Evolutionary conservation across 805 yeast species (phyloP).

Genomic region (Saccharomycopsis fibuligera): DNA sequence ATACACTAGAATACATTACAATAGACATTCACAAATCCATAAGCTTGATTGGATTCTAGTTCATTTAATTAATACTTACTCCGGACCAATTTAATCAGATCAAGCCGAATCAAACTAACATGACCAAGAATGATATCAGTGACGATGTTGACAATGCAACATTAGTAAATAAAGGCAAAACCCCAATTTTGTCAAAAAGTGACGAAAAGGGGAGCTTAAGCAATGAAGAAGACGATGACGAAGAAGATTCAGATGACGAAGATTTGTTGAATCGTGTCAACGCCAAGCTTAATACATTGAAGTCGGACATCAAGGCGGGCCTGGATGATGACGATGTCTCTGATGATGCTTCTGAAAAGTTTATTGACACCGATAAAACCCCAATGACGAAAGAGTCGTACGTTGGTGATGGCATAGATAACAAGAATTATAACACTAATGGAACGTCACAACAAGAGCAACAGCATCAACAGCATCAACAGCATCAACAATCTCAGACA

Average conservation of each 20-base stretch:
- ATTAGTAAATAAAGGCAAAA: constrained; percentile 7
- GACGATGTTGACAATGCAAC: constrained; percentile 1
- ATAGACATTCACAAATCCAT: no score
- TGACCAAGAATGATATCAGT: not conserved
- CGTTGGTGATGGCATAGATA: constrained; percentile 27
- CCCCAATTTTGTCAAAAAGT: not conserved
- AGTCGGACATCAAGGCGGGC: constrained; percentile 51
- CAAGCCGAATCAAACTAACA: no score
- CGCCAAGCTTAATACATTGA: constrained; percentile 15
- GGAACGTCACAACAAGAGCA: not conserved
- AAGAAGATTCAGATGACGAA: constrained; percentile 9
- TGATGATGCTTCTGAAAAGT: constrained; percentile 49
- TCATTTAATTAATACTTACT: no score
- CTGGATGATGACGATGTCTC: constrained; percentile 67
- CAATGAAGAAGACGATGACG: constrained; percentile 4
- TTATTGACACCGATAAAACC: constrained; percentile 39
- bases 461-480: no score
- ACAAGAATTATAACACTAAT: not conserved
- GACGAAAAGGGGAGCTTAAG: not conserved
- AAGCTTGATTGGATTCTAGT: no score
- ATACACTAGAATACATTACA: no score
- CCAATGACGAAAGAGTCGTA: constrained; percentile 44
- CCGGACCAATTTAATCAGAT: no score
- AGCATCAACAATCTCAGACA: no score
- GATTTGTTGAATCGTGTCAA: constrained; percentile 13